Percentiles rank a stretch among this genome's conserved stretches.
Evolutionary conservation across 176 grass and related monocot species (phyloP).

Genomic region (Oryza punctata): DNA sequence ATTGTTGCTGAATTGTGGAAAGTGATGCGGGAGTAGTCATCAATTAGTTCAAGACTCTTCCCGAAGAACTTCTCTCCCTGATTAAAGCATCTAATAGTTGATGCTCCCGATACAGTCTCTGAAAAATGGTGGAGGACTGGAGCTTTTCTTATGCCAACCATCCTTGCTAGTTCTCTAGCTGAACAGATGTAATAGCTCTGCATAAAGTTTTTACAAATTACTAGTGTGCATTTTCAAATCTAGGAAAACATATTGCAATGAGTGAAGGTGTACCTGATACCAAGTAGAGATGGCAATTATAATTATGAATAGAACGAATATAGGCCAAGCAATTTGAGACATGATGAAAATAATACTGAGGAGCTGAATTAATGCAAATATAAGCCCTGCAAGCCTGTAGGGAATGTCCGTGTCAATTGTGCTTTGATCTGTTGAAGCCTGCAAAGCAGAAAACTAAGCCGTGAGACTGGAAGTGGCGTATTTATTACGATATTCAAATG

Average conservation of each 20-base stretch:
- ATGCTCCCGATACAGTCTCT: conserved; percentile 75
- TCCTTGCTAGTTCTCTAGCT: conserved; percentile 83
- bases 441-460: conserved; percentile 33
- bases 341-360: conserved; percentile 79
- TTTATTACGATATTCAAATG: conserved; percentile 5
- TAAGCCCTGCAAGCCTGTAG: conserved; percentile 81
- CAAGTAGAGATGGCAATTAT: conserved; percentile 67
- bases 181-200: conserved; percentile 86
- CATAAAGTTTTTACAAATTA: conserved; percentile 38
- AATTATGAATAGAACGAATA: conserved; percentile 76
- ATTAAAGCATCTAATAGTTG: conserved; percentile 86
- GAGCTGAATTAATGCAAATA: conserved; percentile 88
- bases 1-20: conserved; percentile 91
- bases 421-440: conserved; percentile 88
- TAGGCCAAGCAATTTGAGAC: conserved; percentile 91
- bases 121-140: conserved; percentile 89
- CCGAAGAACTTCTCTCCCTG: conserved; percentile 66
- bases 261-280: conserved; percentile 72
- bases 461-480: neutral
- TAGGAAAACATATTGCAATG: conserved; percentile 17
- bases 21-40: conserved; percentile 82
- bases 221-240: conserved; percentile 15
- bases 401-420: conserved; percentile 90
- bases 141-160: conserved; percentile 91
- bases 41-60: conserved; percentile 63